A percentile compares a stretch with the other conserved stretches of the same genome.
Evolutionary conservation across 768 basidiomycete species (phyloP).

Genomic region (Pseudohyphozyma bogoriensis): DNA sequence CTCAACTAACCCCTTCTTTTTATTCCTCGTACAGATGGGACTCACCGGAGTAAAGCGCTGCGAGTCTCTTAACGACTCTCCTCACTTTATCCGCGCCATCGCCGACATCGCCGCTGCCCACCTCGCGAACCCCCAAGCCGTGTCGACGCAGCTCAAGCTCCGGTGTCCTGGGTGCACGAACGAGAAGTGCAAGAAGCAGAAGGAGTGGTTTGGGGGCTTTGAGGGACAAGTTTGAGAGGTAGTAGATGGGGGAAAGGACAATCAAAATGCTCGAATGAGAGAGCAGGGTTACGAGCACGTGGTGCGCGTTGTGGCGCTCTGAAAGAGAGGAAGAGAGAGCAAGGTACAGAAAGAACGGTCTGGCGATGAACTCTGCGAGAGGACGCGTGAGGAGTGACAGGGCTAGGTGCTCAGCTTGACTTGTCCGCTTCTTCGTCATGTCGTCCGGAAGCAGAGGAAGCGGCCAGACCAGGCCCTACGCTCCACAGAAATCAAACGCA

Average conservation of each 20-base stretch:
- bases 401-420: no score
- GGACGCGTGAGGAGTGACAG: no score
- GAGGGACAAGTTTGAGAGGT: not conserved
- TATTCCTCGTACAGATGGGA: conserved; percentile 54
- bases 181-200: conserved; percentile 72
- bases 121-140: conserved; percentile 38
- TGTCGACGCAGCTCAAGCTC: conserved; percentile 58
- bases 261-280: not conserved
- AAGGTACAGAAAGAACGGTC: no score
- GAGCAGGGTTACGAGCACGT: no score
- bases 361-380: no score
- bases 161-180: conserved; percentile 93
- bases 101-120: conserved; percentile 83
- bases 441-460: no score
- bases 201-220: conserved; percentile 61
- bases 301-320: no score
- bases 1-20: conserved; percentile 5
- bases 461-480: no score
- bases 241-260: no score
- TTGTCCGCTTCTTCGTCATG: no score
- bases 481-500: no score
- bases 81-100: conserved; percentile 86
- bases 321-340: no score
- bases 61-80: conserved; percentile 86
- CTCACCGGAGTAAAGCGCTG: conserved; percentile 72